Evolutionary conservation across 1,284 basidiomycete species (phyloP).

Genomic region (Ganoderma multipileum): DNA sequence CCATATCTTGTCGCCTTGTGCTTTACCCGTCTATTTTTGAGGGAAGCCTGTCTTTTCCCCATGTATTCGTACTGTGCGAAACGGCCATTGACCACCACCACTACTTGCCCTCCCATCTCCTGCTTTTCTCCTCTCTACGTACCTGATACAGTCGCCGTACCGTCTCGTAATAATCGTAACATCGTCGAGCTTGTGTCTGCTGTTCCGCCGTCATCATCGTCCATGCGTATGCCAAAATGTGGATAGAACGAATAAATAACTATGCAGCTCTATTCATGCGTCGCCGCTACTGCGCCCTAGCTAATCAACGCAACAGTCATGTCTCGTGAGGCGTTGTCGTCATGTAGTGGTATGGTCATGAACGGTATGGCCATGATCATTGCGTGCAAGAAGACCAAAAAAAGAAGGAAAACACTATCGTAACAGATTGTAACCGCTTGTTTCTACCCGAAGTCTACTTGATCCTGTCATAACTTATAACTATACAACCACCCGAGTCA

Average conservation of each 20-base stretch:
- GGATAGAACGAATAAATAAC: constrained; percentile 1
- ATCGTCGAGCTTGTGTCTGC: background rate
- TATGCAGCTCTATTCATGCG: constrained; percentile 4
- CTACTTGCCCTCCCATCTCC: background rate
- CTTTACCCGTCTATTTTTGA: background rate
- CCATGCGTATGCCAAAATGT: constrained; percentile 4
- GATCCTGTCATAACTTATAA: background rate
- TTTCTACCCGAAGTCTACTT: background rate
- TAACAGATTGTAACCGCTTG: background rate
- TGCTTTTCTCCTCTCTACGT: background rate
- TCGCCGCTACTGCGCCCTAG: background rate
- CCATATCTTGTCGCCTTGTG: constrained; percentile 13
- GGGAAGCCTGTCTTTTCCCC: background rate
- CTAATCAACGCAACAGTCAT: background rate
- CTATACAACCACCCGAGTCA: background rate
- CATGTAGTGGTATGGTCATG: background rate
- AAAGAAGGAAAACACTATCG: background rate
- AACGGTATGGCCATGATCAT: background rate
- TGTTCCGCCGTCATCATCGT: background rate
- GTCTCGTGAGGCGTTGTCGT: background rate
- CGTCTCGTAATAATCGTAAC: background rate
- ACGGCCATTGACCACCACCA: background rate
- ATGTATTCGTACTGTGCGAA: constrained; percentile 23
- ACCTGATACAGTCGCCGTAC: background rate
- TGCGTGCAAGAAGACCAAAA: background rate